phyloP scores from a whole-genome alignment of 352 stramenopile species.

The Globisporangium perplexum region DNA sequence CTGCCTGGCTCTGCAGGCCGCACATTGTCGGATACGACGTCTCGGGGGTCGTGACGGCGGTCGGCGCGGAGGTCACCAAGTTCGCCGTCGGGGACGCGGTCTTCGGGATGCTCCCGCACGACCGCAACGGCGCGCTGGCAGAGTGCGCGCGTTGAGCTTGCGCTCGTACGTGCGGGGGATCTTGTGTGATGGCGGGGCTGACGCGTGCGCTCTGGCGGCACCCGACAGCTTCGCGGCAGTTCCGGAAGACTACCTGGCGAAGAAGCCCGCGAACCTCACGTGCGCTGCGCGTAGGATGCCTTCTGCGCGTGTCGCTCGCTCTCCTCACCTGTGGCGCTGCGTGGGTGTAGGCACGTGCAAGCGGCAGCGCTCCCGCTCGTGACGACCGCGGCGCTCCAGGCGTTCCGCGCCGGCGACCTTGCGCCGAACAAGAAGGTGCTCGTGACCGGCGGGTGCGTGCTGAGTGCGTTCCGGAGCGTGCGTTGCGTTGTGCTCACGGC shows the following conservation, averaged over 20 bases:
- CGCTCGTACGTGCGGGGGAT: background rate
- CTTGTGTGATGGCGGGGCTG: no score
- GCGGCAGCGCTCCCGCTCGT: constrained; percentile 61
- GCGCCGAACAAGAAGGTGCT: constrained; percentile 65
- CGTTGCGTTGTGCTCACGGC: no score
- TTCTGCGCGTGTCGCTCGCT: no score
- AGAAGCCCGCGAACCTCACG: constrained; percentile 65
- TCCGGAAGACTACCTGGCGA: constrained; percentile 48
- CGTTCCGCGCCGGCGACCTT: constrained; percentile 44
- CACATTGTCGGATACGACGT: constrained; percentile 70
- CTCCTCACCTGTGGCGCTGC: background rate
- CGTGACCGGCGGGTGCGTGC: constrained; percentile 51
- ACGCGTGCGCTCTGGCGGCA: no score
- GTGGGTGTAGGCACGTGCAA: constrained; percentile 69
- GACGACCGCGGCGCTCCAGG: constrained; percentile 40
- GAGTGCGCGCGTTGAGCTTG: constrained; percentile 31
- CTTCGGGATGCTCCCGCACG: constrained; percentile 66
- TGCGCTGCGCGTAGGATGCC: constrained; percentile 7
- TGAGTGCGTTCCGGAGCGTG: no score
- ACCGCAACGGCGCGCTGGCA: constrained; percentile 54
- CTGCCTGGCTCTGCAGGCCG: constrained; percentile 28
- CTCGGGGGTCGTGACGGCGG: constrained; percentile 50
- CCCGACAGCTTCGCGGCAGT: constrained; percentile 38
- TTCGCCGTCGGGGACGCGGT: constrained; percentile 60
- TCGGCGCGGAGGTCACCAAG: constrained; percentile 45